Base-by-base conservation (phyloP, 805 yeast species). In the Wickerhamomyces canadensis region DNA sequence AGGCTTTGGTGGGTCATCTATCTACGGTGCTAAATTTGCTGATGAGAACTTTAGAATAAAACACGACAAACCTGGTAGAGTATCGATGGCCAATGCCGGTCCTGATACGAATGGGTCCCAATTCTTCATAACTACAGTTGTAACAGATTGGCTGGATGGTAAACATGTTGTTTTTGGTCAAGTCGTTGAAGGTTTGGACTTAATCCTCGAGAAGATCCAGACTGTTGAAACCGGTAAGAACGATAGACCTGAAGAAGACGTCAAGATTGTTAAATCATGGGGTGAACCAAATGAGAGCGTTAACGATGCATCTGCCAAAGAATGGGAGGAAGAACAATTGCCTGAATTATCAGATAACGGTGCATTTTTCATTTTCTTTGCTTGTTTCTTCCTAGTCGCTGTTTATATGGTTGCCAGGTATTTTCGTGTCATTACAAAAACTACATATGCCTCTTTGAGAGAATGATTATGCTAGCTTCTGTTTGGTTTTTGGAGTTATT, bases 161-260 rank as follows among this genome's bases (percentile, higher is more conserved):
- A 58, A 61, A 7, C 82, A 82, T 60, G 91, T 84, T 48, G 89
- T 80, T 2, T 84, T 84, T 55, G 94, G 93, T 33, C 87, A 83
- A 61, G 79, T 84, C 33, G 53, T 73, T 12, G 78, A 76, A 27
- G 93, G 93, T 5, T 61, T 73, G 40, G 82, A 80, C 14, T 50
- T 55, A 17, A 71, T 81, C 6, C 69, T 85, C 30, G 72, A 74
- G 28, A 57, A 68, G 45, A 68, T 86, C 43, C 88, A 83, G 57
- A 62, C 65, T 35, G 74, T 75, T 35, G 62, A 75, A 44, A 74
- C 80, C 4, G 58, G 58, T 33, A 38, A 38, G 1, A 25, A 41
- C 8, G 67, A 68, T 42, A 64, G 55, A 40, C 84, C 84, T 19
- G 41, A 51, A 5, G 54, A 58, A 21, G 68, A 67, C 16, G 64